Conservation (phyloP, 176 grass and related monocot species). For the Oropetium thomaeum region DNA sequence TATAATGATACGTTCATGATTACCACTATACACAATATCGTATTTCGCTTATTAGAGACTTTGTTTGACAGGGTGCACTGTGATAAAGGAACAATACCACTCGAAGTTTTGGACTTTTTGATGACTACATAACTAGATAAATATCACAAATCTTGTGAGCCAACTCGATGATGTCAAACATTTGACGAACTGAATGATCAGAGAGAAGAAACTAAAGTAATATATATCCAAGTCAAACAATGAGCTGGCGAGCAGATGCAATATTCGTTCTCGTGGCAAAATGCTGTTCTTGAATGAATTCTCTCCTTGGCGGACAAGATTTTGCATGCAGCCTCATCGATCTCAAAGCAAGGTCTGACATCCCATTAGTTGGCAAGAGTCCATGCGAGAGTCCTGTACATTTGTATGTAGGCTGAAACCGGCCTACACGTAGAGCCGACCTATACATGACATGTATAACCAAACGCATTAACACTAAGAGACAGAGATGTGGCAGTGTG, state of each 20-base stretch:
- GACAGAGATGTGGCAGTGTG: slow-evolving; percentile 41
- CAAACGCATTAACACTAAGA: slow-evolving; percentile 25
- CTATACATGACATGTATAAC: slow-evolving; percentile 37
- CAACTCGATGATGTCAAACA: neutral
- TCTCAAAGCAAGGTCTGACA: slow-evolving; percentile 31
- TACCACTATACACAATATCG: no score
- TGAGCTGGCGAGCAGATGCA: neutral
- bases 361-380: neutral
- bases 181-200: neutral
- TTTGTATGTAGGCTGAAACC: slow-evolving; percentile 26
- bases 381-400: slow-evolving; percentile 1
- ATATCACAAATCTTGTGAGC: no score
- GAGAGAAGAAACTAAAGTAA: neutral
- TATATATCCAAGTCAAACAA: neutral
- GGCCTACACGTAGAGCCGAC: slow-evolving; percentile 24
- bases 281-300: neutral
- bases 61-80: no score
- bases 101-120: no score
- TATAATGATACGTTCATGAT: no score
- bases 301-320: neutral
- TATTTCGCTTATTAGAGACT: no score
- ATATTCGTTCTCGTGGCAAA: neutral
- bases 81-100: no score
- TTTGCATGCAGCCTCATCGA: neutral
- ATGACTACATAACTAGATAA: no score